Conservation (phyloP, 805 yeast species). For the Cyberlindnera veronae region DNA sequence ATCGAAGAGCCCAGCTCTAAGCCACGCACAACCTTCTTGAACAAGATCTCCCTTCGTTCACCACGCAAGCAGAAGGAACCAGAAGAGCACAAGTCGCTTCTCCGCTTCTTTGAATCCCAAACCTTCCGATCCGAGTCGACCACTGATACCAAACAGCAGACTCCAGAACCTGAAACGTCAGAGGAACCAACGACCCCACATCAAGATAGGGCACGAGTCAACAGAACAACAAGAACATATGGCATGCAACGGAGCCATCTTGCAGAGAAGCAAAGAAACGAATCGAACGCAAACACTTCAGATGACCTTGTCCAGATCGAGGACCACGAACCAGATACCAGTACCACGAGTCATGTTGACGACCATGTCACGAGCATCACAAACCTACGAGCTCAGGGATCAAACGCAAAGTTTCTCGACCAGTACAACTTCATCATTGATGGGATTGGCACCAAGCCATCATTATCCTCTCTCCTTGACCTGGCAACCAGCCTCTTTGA, state of each 20-base stretch:
- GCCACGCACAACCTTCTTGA: slow-evolving; percentile 3
- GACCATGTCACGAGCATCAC: slow-evolving; percentile 23
- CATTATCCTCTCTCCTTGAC: slow-evolving; percentile 26
- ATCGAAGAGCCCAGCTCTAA: slow-evolving; percentile 1
- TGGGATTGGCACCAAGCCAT: slow-evolving; percentile 18
- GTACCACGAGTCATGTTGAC: slow-evolving; percentile 7
- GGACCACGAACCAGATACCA: slow-evolving; percentile 12
- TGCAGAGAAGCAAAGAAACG: slow-evolving; percentile 14
- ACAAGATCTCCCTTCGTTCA: slow-evolving; percentile 8
- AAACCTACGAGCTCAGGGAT: slow-evolving; percentile 34
- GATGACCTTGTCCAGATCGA: too few relatives aligned
- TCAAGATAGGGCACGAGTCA: slow-evolving; percentile 1
- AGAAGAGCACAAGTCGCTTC: slow-evolving; percentile 10
- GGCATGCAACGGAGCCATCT: slow-evolving; percentile 29
- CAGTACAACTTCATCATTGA: slow-evolving; percentile 34
- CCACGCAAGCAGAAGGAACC: slow-evolving; percentile 7
- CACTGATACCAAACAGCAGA: not conserved
- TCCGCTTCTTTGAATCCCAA: slow-evolving; percentile 14
- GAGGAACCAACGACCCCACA: not conserved
- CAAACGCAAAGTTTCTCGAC: slow-evolving; percentile 31
- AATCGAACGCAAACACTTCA: too few relatives aligned
- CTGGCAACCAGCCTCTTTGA: slow-evolving; percentile 23
- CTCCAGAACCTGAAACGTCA: not conserved
- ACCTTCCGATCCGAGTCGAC: not conserved
- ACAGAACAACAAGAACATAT: slow-evolving; percentile 24